phyloP scores from a whole-genome alignment of 257 asterid species.

The Solanum tacnaense region DNA sequence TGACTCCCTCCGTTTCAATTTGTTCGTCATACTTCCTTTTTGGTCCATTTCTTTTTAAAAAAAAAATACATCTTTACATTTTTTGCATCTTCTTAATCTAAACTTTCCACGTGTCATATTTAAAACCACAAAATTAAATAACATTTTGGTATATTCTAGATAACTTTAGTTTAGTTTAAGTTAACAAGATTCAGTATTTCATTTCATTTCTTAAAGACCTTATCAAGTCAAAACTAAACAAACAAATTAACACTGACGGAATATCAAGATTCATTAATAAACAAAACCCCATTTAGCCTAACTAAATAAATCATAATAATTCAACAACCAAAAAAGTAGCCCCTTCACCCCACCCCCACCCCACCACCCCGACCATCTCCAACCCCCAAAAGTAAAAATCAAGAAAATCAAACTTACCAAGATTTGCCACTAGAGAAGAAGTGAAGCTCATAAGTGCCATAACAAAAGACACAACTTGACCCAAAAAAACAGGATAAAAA shows the following conservation, averaged over 20 bases:
- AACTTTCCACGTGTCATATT: not conserved
- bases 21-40: not conserved
- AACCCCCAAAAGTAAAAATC: not conserved
- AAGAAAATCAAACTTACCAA: constrained; percentile 5
- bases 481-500: constrained; percentile 30
- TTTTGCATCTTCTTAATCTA: too few relatives aligned
- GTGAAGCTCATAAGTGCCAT: constrained; percentile 31
- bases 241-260: not conserved
- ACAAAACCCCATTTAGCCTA: not conserved
- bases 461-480: constrained; percentile 46
- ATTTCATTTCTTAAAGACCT: accelerated
- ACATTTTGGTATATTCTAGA: too few relatives aligned
- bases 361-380: not conserved
- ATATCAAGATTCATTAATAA: not conserved
- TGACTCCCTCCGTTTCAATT: not conserved
- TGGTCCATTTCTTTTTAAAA: not conserved
- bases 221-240: not conserved
- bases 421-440: constrained; percentile 41
- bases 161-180: not conserved
- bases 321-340: too few relatives aligned
- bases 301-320: constrained; percentile 6
- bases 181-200: not conserved
- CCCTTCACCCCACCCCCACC: too few relatives aligned
- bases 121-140: not conserved
- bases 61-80: too few relatives aligned